Evolutionary conservation across 495 filamentous ascomycete species (phyloP).

Genomic region (Tuber calosporum): DNA sequence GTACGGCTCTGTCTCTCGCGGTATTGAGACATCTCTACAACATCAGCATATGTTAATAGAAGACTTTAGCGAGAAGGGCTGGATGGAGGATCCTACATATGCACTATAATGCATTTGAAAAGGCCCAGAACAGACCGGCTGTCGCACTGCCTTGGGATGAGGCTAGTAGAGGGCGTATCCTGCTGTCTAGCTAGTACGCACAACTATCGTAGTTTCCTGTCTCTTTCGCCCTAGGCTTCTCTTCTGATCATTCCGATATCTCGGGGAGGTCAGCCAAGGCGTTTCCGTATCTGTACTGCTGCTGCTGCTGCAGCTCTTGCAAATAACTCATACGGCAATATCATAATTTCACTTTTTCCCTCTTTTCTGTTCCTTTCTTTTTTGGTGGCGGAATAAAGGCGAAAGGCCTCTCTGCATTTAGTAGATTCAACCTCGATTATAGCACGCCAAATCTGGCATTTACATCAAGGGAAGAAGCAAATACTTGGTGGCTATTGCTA

Average conservation of each 20-base stretch:
- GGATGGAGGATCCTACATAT: not conserved
- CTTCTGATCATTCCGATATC: not conserved
- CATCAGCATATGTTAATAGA: not conserved
- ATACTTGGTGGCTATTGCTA: not conserved
- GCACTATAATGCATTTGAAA: not conserved
- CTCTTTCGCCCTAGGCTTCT: not conserved
- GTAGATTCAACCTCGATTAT: not conserved
- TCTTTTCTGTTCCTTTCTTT: not conserved
- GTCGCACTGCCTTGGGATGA: not conserved
- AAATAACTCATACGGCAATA: slow-evolving; percentile 1
- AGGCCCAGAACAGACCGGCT: not conserved
- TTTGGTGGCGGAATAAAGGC: not conserved
- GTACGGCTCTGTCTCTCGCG: not conserved
- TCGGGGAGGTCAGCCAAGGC: not conserved
- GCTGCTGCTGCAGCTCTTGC: not conserved
- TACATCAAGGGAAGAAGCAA: not conserved
- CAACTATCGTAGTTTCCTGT: not conserved
- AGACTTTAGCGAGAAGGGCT: not conserved
- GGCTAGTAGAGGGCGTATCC: not conserved
- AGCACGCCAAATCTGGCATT: not conserved
- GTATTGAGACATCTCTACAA: not conserved
- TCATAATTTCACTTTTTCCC: not conserved
- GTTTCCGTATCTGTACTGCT: not conserved
- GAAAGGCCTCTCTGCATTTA: not conserved
- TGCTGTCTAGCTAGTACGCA: not conserved